A percentile compares a stretch with the other conserved stretches of the same genome.
Conservation (phyloP, 305 asterid species). For the Solanum chacoense region DNA sequence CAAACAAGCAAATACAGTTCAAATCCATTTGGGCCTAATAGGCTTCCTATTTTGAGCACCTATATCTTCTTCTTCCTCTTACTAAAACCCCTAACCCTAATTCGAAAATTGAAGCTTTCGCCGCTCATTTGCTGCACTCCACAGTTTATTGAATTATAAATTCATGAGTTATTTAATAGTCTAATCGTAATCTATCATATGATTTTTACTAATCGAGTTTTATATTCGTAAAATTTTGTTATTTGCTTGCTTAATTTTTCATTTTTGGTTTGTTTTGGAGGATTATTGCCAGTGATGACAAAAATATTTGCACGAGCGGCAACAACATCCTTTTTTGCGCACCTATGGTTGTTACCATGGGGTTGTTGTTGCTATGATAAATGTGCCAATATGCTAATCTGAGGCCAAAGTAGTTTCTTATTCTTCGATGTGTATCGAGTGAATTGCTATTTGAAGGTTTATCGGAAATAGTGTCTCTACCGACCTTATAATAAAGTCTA, state of each 20-base stretch:
- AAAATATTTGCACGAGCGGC: background rate
- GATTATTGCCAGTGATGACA: background rate
- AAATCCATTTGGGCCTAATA: background rate
- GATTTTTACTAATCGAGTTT: background rate
- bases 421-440: too few relatives aligned
- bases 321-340: background rate
- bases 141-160: background rate
- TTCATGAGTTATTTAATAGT: background rate
- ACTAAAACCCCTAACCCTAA: background rate
- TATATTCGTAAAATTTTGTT: background rate
- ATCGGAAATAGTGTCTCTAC: too few relatives aligned
- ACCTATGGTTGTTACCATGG: constrained; percentile 1
- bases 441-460: too few relatives aligned
- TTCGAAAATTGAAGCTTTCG: background rate
- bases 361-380: constrained; percentile 3
- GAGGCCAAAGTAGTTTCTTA: background rate
- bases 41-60: background rate
- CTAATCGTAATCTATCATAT: background rate
- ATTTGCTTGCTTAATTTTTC: background rate
- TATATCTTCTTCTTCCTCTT: background rate
- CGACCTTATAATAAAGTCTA: too few relatives aligned
- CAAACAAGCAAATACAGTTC: background rate
- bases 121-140: background rate
- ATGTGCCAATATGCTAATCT: constrained; percentile 7
- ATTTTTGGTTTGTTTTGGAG: background rate